These are phyloP conservation scores for Karstenula rhodostoma DNA, from an alignment of 2,329 filamentous ascomycete species.

Conservation along the genomic window DNA sequence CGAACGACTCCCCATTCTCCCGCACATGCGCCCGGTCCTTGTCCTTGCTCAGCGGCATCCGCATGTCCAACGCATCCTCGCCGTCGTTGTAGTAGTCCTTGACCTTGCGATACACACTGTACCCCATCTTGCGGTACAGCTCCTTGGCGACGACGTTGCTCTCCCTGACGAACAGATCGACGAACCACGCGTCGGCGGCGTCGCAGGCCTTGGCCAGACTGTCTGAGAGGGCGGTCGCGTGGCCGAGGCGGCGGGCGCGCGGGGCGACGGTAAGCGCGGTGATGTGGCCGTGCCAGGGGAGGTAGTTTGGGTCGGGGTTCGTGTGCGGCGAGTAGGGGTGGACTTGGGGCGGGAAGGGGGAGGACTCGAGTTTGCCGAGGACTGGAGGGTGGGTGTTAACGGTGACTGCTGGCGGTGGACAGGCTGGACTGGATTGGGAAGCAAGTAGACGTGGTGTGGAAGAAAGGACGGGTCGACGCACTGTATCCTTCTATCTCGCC, in stretches of 20 bases:
- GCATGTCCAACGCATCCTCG: constrained; percentile 97
- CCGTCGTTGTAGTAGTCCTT: constrained; percentile 94
- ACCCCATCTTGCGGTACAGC: constrained; percentile 89
- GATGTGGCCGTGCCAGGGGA: constrained; percentile 99
- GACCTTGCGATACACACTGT: constrained; percentile 88
- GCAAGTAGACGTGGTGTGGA: background rate
- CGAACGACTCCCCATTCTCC: constrained; percentile 78
- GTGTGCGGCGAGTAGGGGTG: constrained; percentile 71
- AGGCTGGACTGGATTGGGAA: background rate
- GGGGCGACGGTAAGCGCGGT: constrained; percentile 94
- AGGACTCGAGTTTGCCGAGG: constrained; percentile 93
- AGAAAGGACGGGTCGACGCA: constrained; percentile 55
- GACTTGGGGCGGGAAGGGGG: constrained; percentile 75
- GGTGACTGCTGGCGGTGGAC: background rate
- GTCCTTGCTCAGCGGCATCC: constrained; percentile 87
- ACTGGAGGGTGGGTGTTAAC: constrained; percentile 61
- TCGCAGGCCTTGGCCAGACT: constrained; percentile 85
- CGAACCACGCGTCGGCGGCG: constrained; percentile 87
- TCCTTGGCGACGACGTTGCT: constrained; percentile 87
- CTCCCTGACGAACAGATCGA: constrained; percentile 90
- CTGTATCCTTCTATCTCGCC: constrained; percentile 96
- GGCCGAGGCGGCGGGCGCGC: constrained; percentile 81
- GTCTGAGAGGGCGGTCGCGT: constrained; percentile 83
- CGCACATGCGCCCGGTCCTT: constrained; percentile 77
- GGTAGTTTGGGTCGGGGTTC: constrained; percentile 69